Conservation (phyloP, 2,329 filamentous ascomycete species). For the Cordyceps sp. region DNA sequence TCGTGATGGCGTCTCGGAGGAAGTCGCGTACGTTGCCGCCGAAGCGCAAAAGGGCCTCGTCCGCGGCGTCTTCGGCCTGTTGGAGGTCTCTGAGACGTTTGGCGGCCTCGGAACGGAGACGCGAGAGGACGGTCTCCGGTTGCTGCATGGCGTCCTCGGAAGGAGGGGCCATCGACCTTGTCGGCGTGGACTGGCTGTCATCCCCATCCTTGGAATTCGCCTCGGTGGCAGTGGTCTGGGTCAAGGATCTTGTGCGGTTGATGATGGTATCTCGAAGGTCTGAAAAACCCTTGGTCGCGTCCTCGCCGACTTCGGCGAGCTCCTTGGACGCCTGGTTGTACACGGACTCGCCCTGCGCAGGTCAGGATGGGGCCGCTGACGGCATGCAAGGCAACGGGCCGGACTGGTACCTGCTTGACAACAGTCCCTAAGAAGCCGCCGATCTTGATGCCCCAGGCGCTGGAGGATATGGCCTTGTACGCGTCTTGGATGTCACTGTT, state of each 20-base stretch:
- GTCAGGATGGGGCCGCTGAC: slow-evolving; percentile 2
- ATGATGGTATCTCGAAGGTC: slow-evolving; percentile 52
- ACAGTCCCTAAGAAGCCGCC: slow-evolving; percentile 82
- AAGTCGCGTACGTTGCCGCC: slow-evolving; percentile 82
- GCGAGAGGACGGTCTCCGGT: slow-evolving; percentile 52
- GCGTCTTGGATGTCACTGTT: slow-evolving; percentile 88
- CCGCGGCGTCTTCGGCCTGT: slow-evolving; percentile 83
- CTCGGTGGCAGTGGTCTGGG: slow-evolving; percentile 32
- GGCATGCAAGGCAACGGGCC: too few relatives aligned
- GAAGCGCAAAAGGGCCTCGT: slow-evolving; percentile 85
- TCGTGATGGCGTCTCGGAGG: slow-evolving; percentile 74
- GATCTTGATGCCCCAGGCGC: slow-evolving; percentile 77
- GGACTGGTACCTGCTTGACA: slow-evolving; percentile 65
- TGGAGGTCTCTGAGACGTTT: slow-evolving; percentile 81
- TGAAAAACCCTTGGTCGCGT: slow-evolving; percentile 67
- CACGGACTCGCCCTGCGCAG: slow-evolving; percentile 53
- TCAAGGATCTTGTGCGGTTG: slow-evolving; percentile 57
- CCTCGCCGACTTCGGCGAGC: slow-evolving; percentile 59
- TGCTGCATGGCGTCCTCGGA: slow-evolving; percentile 26
- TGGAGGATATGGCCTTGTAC: slow-evolving; percentile 82
- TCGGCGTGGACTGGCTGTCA: slow-evolving; percentile 29
- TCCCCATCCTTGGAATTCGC: slow-evolving; percentile 14
- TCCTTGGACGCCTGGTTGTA: slow-evolving; percentile 82
- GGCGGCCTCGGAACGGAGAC: slow-evolving; percentile 60
- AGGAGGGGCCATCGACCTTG: slow-evolving; percentile 17